Evolutionary conservation across 176 grass and related monocot genomes (phyloP).

Genomic region (Avena insularis): DNA sequence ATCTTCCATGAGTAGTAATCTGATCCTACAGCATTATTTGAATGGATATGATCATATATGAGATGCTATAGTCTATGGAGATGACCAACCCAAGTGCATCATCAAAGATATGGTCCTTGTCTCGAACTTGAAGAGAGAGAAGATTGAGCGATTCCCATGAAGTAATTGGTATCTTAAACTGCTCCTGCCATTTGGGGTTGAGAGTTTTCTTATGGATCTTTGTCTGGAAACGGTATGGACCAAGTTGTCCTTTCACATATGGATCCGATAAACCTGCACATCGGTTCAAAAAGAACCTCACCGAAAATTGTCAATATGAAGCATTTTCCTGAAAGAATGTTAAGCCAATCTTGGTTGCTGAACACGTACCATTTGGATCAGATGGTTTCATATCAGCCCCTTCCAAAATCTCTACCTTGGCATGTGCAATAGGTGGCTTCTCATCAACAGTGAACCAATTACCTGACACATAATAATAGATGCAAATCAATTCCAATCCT

Average conservation of each 20-base stretch:
- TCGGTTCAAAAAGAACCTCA: constrained; percentile 11
- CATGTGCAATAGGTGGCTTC: constrained; percentile 73
- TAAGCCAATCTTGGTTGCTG: not conserved
- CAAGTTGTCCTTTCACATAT: constrained; percentile 84
- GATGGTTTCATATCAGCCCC: constrained; percentile 95
- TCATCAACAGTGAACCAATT: constrained; percentile 86
- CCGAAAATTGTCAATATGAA: not conserved
- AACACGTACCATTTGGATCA: constrained; percentile 83
- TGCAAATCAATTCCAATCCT: constrained; percentile 12
- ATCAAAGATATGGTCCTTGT: constrained; percentile 94
- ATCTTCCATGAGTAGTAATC: not conserved
- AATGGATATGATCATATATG: not conserved
- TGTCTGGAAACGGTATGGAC: constrained; percentile 82
- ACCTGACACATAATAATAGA: constrained; percentile 55
- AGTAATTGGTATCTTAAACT: constrained; percentile 88
- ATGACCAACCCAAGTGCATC: constrained; percentile 85
- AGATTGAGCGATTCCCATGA: constrained; percentile 86
- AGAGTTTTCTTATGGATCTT: constrained; percentile 97
- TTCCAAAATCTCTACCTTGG: constrained; percentile 88
- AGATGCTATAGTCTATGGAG: not conserved
- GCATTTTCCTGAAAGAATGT: constrained; percentile 8
- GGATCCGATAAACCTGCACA: constrained; percentile 83
- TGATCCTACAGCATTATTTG: constrained; percentile 4
- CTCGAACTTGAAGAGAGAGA: constrained; percentile 86
- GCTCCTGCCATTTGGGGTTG: constrained; percentile 88